These are phyloP conservation scores for Spergularia marina DNA, from an alignment of 148 eudicot species.

Conservation along the genomic window DNA sequence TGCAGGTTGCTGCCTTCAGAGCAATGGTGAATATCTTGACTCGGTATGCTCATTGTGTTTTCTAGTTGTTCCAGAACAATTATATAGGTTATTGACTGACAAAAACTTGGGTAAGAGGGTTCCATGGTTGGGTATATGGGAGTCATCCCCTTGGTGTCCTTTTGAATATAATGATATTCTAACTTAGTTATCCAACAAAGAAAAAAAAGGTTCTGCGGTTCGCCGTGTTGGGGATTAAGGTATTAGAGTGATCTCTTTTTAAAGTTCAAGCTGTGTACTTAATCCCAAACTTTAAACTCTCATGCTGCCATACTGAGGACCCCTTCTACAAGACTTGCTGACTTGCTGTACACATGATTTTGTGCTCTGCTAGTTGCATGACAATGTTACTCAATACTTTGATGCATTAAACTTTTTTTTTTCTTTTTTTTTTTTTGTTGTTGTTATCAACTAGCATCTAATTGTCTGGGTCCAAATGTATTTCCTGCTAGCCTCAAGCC, in stretches of 20 bases:
- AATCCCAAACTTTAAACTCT: neutral
- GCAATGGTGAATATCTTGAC: conserved; percentile 99
- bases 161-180: too few relatives aligned
- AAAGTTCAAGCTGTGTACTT: neutral
- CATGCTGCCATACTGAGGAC: neutral
- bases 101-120: neutral
- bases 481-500: neutral
- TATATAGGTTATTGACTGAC: neutral
- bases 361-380: conserved; percentile 7
- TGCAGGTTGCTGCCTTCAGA: conserved; percentile 99
- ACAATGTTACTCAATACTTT: neutral
- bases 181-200: too few relatives aligned
- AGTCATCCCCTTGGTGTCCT: too few relatives aligned
- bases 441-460: neutral
- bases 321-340: neutral
- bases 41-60: conserved; percentile 48
- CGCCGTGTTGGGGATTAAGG: too few relatives aligned
- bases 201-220: neutral
- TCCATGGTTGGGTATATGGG: too few relatives aligned
- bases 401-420: neutral
- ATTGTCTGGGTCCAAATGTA: neutral
- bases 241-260: neutral
- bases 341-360: neutral
- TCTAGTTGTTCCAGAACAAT: conserved; percentile 11
- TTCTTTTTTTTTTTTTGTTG: neutral